These are phyloP conservation scores for Calonectria ilicicola DNA, from an alignment of 2,329 filamentous ascomycete genomes.

Conservation along the genomic window DNA sequence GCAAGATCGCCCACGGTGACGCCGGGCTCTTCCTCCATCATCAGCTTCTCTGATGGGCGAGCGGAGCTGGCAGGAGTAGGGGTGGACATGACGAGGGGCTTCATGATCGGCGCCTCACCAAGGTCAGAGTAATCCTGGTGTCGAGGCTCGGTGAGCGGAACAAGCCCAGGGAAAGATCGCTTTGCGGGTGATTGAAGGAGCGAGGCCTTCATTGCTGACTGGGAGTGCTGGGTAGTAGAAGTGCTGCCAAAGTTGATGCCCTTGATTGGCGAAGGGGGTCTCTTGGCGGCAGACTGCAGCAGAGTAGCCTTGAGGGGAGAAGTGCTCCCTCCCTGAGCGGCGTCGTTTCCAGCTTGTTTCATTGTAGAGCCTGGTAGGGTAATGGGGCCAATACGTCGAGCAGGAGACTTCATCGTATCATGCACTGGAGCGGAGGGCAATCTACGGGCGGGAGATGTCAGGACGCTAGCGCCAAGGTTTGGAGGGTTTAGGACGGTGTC, in stretches of 20 bases:
- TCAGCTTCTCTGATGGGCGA: constrained; percentile 52
- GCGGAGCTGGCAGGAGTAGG: constrained; percentile 39
- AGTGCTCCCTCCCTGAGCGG: constrained; percentile 28
- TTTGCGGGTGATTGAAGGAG: constrained; percentile 66
- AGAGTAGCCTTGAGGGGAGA: constrained; percentile 58
- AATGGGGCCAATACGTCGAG: constrained; percentile 55
- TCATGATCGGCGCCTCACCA: constrained; percentile 49
- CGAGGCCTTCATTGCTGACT: constrained; percentile 58
- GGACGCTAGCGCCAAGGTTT: constrained; percentile 52
- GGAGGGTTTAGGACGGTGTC: constrained; percentile 49
- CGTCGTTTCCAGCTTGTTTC: constrained; percentile 36
- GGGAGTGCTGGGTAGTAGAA: constrained; percentile 42
- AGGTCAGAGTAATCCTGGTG: constrained; percentile 32
- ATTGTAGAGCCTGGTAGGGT: constrained; percentile 49
- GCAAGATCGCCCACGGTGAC: constrained; percentile 37
- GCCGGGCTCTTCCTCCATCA: constrained; percentile 48
- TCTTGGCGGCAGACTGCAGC: constrained; percentile 64
- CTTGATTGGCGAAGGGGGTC: constrained; percentile 59
- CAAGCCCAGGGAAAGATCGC: constrained; percentile 51
- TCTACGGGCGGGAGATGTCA: constrained; percentile 69
- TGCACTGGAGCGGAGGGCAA: constrained; percentile 64
- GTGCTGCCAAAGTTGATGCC: constrained; percentile 45
- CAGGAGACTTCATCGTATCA: constrained; percentile 67
- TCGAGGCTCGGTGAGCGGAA: constrained; percentile 46
- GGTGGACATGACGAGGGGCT: constrained; percentile 50